Evolutionary conservation across 2,329 filamentous ascomycete genomes (phyloP).

Genomic region (Acrocalymma vagum): DNA sequence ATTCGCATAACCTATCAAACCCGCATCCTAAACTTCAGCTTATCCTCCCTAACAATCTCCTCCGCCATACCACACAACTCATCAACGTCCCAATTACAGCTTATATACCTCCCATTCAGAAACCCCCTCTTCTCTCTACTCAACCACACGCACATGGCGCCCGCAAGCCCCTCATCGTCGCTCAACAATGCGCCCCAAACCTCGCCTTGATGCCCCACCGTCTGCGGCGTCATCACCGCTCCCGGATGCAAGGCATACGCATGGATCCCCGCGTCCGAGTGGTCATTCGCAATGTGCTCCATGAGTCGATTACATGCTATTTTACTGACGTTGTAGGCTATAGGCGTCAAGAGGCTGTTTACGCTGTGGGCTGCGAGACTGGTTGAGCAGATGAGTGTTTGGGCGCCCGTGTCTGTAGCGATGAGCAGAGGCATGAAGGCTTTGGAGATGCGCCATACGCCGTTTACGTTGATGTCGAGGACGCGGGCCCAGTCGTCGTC

Average conservation of each 20-base stretch:
- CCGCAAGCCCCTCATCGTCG: slow-evolving; percentile 35
- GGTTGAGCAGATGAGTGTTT: slow-evolving; percentile 23
- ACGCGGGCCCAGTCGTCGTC: slow-evolving; percentile 28
- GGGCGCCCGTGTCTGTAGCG: slow-evolving; percentile 10
- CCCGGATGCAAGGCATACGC: slow-evolving; percentile 35
- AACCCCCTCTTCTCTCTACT: slow-evolving; percentile 27
- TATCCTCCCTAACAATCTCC: slow-evolving; percentile 9
- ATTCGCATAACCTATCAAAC: too few species aligned
- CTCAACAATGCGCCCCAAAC: slow-evolving; percentile 11
- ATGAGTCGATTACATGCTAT: slow-evolving; percentile 23
- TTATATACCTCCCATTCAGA: slow-evolving; percentile 32
- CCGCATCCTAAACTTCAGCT: slow-evolving; percentile 16
- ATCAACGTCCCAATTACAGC: slow-evolving; percentile 35
- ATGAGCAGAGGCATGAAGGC: slow-evolving; percentile 26
- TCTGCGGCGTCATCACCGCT: slow-evolving; percentile 27
- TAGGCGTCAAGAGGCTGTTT: slow-evolving; percentile 14
- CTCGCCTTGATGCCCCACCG: slow-evolving; percentile 10
- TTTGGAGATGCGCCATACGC: slow-evolving; percentile 24
- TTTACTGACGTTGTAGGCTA: slow-evolving; percentile 30
- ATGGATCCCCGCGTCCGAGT: slow-evolving; percentile 24
- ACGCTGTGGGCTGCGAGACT: slow-evolving; percentile 20
- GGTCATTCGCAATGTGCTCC: slow-evolving; percentile 45
- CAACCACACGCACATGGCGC: slow-evolving; percentile 35
- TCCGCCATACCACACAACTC: slow-evolving; percentile 25
- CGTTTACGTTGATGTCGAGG: slow-evolving; percentile 28